Conservation (phyloP, 495 filamentous ascomycete species). For the Letharia columbiana region DNA sequence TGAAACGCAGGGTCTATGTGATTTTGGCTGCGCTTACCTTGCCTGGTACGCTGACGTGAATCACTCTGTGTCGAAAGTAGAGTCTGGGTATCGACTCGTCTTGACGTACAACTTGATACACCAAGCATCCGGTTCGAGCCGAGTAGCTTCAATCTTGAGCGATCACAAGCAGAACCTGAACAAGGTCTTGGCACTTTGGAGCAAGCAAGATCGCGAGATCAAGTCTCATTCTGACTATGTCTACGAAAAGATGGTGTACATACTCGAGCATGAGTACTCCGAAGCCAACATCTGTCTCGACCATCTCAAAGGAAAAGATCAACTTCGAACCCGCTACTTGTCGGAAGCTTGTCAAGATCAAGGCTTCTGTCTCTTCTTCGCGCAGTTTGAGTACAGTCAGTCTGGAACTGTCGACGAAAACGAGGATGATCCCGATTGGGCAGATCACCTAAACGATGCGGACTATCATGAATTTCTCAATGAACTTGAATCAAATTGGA, state of each 20-base stretch:
- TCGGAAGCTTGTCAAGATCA: slow-evolving; percentile 25
- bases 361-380: slow-evolving; percentile 15
- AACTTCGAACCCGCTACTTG: slow-evolving; percentile 26
- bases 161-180: slow-evolving; percentile 21
- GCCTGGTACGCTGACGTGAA: slow-evolving; percentile 50
- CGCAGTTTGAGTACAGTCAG: slow-evolving; percentile 8
- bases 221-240: not conserved
- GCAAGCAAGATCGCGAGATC: not conserved
- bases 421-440: slow-evolving; percentile 1
- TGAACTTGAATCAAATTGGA: not conserved
- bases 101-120: slow-evolving; percentile 49
- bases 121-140: slow-evolving; percentile 14
- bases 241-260: slow-evolving; percentile 28
- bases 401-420: slow-evolving; percentile 7
- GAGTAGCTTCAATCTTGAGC: slow-evolving; percentile 17
- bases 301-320: slow-evolving; percentile 38
- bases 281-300: slow-evolving; percentile 33
- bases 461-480: not conserved
- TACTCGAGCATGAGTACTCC: slow-evolving; percentile 42
- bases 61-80: slow-evolving; percentile 45
- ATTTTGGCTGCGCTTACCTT: slow-evolving; percentile 32
- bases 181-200: slow-evolving; percentile 26
- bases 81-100: slow-evolving; percentile 42
- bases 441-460: not conserved
- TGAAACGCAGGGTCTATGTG: slow-evolving; percentile 27